These are phyloP conservation scores for Leccinum idahoense DNA, from an alignment of 1,284 basidiomycete genomes.

Conservation along the genomic window DNA sequence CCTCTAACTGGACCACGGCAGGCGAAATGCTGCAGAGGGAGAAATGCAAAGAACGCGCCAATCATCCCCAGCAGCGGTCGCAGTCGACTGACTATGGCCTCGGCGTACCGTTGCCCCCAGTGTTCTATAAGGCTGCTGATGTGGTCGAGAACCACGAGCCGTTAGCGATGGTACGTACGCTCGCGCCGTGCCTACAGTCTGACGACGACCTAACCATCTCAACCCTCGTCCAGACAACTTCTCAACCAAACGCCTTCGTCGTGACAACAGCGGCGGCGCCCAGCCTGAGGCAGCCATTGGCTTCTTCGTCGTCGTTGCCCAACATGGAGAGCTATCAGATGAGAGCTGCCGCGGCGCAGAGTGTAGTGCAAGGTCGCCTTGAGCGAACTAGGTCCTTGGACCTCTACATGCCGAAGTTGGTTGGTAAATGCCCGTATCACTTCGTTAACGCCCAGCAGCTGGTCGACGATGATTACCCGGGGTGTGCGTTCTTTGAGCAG, in stretches of 20 bases:
- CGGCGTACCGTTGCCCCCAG: neutral
- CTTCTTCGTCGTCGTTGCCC: neutral
- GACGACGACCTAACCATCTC: too few relatives aligned
- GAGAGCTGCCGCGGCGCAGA: neutral
- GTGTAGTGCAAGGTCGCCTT: neutral
- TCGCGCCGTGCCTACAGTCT: too few relatives aligned
- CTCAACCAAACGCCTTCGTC: neutral
- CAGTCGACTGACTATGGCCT: neutral
- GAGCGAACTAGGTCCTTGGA: neutral
- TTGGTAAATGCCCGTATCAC: conserved; percentile 3
- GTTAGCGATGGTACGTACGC: too few relatives aligned
- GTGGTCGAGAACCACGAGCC: neutral
- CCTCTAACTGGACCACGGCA: neutral
- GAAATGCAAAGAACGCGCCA: neutral
- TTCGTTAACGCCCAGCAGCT: conserved; percentile 1
- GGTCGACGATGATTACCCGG: neutral
- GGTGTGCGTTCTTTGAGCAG: too few relatives aligned
- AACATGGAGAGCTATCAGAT: neutral
- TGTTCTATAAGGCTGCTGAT: neutral
- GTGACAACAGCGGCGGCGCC: neutral
- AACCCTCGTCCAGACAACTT: neutral
- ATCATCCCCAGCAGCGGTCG: neutral
- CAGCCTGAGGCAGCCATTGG: neutral
- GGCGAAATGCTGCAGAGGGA: neutral
- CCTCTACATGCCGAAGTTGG: conserved; percentile 2